phyloP scores from a whole-genome alignment of 306 rosid genomes.

The Cercis canadensis region DNA sequence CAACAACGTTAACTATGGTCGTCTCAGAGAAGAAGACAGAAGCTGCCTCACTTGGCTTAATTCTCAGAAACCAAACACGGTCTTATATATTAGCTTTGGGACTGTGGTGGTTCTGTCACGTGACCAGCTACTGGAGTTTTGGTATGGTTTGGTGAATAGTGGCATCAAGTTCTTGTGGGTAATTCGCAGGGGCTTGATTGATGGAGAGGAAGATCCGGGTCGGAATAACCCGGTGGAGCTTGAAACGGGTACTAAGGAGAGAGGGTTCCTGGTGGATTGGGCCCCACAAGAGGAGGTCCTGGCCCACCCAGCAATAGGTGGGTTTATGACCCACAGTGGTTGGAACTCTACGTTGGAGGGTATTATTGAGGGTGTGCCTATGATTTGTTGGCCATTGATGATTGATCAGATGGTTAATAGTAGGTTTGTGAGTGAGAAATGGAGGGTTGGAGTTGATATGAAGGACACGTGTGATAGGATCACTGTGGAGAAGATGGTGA shows the following conservation, averaged over 20 bases:
- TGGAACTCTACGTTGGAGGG: conserved; percentile 53
- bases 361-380: too few relatives aligned
- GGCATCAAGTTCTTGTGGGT: conserved; percentile 35
- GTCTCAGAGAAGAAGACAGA: conserved; percentile 25
- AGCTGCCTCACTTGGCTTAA: conserved; percentile 36
- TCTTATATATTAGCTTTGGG: conserved; percentile 39
- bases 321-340: conserved; percentile 46
- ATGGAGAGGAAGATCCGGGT: background rate
- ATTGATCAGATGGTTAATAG: conserved; percentile 41
- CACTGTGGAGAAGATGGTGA: conserved; percentile 35
- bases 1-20: background rate
- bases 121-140: conserved; percentile 28
- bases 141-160: conserved; percentile 36
- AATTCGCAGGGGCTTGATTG: background rate
- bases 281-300: conserved; percentile 46
- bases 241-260: conserved; percentile 32
- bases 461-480: conserved; percentile 25
- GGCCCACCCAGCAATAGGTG: conserved; percentile 46
- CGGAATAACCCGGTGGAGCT: conserved; percentile 12
- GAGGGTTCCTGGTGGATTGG: conserved; percentile 48
- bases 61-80: conserved; percentile 25
- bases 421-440: conserved; percentile 44
- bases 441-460: conserved; percentile 41
- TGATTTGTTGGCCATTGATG: conserved; percentile 41
- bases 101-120: conserved; percentile 5